Evolutionary conservation across 1,284 basidiomycete species (phyloP).

Genomic region (Caloboletus inedulis): DNA sequence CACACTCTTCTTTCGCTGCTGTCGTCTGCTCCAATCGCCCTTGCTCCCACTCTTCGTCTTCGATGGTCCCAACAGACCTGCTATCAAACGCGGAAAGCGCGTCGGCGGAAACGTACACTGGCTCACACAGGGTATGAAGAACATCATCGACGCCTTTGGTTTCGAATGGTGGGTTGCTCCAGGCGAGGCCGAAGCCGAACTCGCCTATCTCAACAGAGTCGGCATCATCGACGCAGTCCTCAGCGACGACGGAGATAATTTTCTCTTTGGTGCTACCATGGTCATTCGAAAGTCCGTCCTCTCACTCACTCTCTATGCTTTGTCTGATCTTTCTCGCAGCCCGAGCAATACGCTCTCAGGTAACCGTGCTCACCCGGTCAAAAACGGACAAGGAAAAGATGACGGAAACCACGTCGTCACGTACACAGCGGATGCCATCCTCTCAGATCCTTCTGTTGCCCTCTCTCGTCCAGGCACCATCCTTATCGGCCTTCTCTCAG

Average conservation of each 20-base stretch:
- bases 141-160: constrained; percentile 84
- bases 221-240: constrained; percentile 87
- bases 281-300: constrained; percentile 72
- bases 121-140: constrained; percentile 68
- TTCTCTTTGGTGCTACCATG: constrained; percentile 83
- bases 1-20: constrained; percentile 73
- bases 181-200: constrained; percentile 95
- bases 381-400: constrained; percentile 63
- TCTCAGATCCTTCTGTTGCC: constrained; percentile 48
- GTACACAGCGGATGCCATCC: constrained; percentile 56
- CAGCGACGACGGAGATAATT: constrained; percentile 91
- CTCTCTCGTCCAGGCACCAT: constrained; percentile 77
- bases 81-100: constrained; percentile 76
- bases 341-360: constrained; percentile 72
- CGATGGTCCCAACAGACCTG: constrained; percentile 85
- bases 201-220: constrained; percentile 80
- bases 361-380: constrained; percentile 56
- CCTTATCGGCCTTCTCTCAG: constrained; percentile 81
- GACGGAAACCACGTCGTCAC: constrained; percentile 74
- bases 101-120: constrained; percentile 62
- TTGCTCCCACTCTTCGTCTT: constrained; percentile 92
- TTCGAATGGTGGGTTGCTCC: constrained; percentile 87
- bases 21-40: constrained; percentile 71
- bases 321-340: constrained; percentile 38
- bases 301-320: not conserved